Evolutionary conservation across 208 protist genomes (phyloP).

Genomic region (Acanthamoeba culbertsoni): DNA sequence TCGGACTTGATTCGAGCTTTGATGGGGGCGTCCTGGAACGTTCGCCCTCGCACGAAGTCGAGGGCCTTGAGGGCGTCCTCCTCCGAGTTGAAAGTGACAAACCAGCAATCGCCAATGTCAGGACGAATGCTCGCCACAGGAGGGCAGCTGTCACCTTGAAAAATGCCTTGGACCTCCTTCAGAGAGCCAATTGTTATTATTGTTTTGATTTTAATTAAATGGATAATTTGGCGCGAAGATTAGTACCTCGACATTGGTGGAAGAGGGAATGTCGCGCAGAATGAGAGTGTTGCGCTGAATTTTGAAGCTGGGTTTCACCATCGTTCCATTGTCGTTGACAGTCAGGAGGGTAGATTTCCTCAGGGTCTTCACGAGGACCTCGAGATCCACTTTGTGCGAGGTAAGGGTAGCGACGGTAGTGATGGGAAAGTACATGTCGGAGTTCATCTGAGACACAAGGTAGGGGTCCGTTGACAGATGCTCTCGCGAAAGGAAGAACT

Average conservation of each 20-base stretch:
- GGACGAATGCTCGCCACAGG: background rate
- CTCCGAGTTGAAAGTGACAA: slow-evolving; percentile 73
- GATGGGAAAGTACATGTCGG: slow-evolving; percentile 71
- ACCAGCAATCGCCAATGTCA: slow-evolving; percentile 77
- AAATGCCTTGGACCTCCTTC: slow-evolving; percentile 69
- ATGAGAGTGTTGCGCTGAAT: slow-evolving; percentile 71
- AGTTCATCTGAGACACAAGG: slow-evolving; percentile 70
- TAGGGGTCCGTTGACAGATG: slow-evolving; percentile 70
- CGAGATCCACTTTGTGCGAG: slow-evolving; percentile 59
- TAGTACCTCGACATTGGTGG: slow-evolving; percentile 62
- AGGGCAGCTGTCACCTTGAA: slow-evolving; percentile 14
- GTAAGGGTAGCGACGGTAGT: slow-evolving; percentile 70
- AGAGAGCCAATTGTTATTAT: background rate
- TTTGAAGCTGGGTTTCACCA: slow-evolving; percentile 73
- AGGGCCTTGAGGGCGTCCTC: slow-evolving; percentile 64
- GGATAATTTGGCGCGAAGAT: background rate
- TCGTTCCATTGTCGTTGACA: slow-evolving; percentile 67
- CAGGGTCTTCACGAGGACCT: slow-evolving; percentile 68
- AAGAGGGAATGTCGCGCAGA: slow-evolving; percentile 71
- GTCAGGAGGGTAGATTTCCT: slow-evolving; percentile 42
- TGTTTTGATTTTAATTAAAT: background rate
- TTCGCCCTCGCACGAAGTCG: slow-evolving; percentile 53
- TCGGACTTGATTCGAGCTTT: slow-evolving; percentile 75
- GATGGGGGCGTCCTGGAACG: slow-evolving; percentile 69
- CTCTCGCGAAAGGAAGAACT: slow-evolving; percentile 76